Base-by-base conservation (phyloP, 495 filamentous ascomycete species). In the Hypoxylon crocopeplum region DNA sequence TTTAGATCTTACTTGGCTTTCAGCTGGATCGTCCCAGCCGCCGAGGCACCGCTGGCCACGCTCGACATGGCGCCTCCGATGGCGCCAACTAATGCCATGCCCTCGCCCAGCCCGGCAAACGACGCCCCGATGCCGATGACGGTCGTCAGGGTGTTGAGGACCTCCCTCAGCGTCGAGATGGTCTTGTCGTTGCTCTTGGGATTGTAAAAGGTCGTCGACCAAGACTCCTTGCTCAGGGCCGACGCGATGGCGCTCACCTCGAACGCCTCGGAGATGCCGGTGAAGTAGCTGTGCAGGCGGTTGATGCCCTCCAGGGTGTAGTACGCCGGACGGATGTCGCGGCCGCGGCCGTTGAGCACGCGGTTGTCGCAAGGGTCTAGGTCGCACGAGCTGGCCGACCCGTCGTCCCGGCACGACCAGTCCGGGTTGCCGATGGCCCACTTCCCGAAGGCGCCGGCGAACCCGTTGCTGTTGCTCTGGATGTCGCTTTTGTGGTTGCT, bases 101-200 rank as follows among this genome's bases (percentile, higher is more conserved):
- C 49, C 19, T 20, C 27, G 5, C 38, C 49, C 7, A 54, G 10
- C 5, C 50, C 50, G 6, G 50, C 50, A 12, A 54, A 45, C 21
- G 50, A 25, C 10, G 40, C 39, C 7, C 50, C 50, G 32, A 54
- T 54, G 7, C 32, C 13, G 2, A 54, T 15, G n/a, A 45, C 40
- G 10, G 50, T 45, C 17, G 50, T 54, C 1, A 54, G 15, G 3
- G 40, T 39, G 15, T 54, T 54, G 0, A 54, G 40, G 13, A 45
- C 30, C 39, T 54, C 50, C 20, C 15, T 37, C n/a, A 54, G 29
- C 6, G 50, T 54, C 13, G 50, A 45, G 21, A 54, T 22, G n/a
- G 50, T 37, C 50, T 54, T 45, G 40, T 45, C 50, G 10, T 37
- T 54, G 40, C 45, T 45, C 40, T 54, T 54, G 1, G 50, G 50